These are phyloP conservation scores for Hemileccinum rubropunctum DNA, from an alignment of 768 basidiomycete genomes.

Conservation along the genomic window DNA sequence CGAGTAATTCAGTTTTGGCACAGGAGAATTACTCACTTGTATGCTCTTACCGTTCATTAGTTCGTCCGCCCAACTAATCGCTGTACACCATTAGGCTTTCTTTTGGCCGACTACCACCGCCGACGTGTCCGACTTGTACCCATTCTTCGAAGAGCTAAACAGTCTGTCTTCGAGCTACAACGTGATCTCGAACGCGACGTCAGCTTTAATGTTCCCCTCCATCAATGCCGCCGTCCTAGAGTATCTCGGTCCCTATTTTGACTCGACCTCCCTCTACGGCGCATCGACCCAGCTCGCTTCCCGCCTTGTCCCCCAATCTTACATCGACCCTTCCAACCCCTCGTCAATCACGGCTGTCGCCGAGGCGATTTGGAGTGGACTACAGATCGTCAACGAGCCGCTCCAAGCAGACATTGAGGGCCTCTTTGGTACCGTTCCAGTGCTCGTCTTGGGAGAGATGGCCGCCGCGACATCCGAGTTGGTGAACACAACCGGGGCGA, in stretches of 20 bases:
- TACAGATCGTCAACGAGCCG: constrained; percentile 10
- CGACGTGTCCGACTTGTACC: constrained; percentile 6
- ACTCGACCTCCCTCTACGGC: constrained; percentile 11
- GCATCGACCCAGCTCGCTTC: constrained; percentile 14
- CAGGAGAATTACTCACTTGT: constrained; percentile 14
- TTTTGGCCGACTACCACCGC: constrained; percentile 11
- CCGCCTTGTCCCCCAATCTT: constrained; percentile 17
- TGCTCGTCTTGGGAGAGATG: constrained; percentile 3
- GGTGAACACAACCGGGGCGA: constrained; percentile 14
- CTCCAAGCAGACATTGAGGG: not conserved
- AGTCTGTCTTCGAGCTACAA: constrained; percentile 14
- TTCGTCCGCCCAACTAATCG: not conserved
- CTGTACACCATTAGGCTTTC: constrained; percentile 1
- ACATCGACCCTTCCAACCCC: constrained; percentile 10
- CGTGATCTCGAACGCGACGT: constrained; percentile 15
- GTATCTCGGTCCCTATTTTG: constrained; percentile 12
- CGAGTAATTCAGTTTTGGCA: not conserved
- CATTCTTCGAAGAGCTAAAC: constrained; percentile 18
- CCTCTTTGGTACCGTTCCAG: not conserved
- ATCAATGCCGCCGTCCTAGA: constrained; percentile 7
- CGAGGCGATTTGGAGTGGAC: constrained; percentile 18
- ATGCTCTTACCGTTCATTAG: not conserved
- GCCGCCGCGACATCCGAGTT: constrained; percentile 2
- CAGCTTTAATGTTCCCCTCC: constrained; percentile 11
- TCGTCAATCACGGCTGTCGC: constrained; percentile 11